Evolutionary conservation across 495 filamentous ascomycete species (phyloP), one percentile per base, ranked within the genome.

Genomic region (Hyaloscypha hepaticicola): DNA sequence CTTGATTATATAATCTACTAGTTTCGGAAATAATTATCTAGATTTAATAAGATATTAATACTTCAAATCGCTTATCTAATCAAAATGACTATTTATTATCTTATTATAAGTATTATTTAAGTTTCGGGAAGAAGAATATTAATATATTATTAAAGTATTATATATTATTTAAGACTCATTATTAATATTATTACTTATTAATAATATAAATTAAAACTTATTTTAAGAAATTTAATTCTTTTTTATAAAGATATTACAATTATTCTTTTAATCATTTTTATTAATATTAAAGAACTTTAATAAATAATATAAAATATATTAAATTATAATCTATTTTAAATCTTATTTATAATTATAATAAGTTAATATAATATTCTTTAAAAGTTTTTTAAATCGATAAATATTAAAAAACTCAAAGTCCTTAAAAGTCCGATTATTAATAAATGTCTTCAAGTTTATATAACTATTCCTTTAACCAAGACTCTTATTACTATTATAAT

Each of bases 401-500:
- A 55, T 19, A 50, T 27, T 50, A 12, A 21, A 33, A 66, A 77
- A 87, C 27, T 85, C 86, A 62, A 82, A 89, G 55, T 81, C 82
- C 56, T 76, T 80, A 56, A 78, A 77, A 61, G 77, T 84, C 75
- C 76, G 5, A 77, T 85, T 68, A 85, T 86, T n/a, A 93, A 93
- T 74, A 95, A 96, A 76, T 86, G 91, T 26, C 84, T 87, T 31
- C 90, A 96, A 77, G 89, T 96, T 77, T 89, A 86, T 60, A 79
- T 83, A 63, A 90, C 89, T 5, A 87, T 95, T 52, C 89, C 90
- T 29, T 83, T 90, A 60, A 88, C 93, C 27, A 73, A 72, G 52
- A 94, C 89, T 1, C 72, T 82, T 24, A 90, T 94, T 68, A 92
- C 86, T 7, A 76, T 93, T 57, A 87, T 95, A 69, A 88, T 88